These are phyloP conservation scores for Rutidosis leptorrhynchoides DNA, from an alignment of 129 eudicot species.

Conservation along the genomic window DNA sequence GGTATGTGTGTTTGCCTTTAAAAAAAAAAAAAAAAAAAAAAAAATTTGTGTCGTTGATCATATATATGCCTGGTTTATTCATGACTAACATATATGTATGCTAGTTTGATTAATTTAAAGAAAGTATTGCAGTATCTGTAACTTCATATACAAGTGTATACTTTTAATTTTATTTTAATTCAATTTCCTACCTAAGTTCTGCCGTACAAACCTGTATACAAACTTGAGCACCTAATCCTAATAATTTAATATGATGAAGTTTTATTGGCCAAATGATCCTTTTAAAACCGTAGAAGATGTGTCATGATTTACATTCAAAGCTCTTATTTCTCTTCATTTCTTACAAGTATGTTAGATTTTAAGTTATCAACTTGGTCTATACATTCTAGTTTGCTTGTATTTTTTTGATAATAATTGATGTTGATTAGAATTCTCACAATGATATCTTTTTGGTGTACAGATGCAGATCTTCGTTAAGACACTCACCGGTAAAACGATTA, in stretches of 20 bases:
- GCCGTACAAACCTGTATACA: background rate
- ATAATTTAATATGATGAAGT: no score
- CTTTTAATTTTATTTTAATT: no score
- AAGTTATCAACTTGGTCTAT: background rate
- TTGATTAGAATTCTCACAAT: constrained; percentile 1
- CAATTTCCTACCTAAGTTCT: background rate
- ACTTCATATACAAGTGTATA: no score
- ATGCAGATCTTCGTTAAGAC: constrained; percentile 49
- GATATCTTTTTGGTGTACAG: background rate
- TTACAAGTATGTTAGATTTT: background rate
- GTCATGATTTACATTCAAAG: background rate
- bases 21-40: no score
- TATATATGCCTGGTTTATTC: background rate
- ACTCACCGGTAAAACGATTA: constrained; percentile 16
- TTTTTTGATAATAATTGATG: background rate
- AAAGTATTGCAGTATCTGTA: background rate
- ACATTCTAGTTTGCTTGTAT: background rate
- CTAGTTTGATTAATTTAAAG: no score
- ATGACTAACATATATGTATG: background rate
- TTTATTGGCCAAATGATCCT: background rate
- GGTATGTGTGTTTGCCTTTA: no score
- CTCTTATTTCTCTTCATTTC: background rate
- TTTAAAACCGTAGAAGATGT: background rate
- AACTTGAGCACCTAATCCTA: background rate
- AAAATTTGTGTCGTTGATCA: background rate